Percentiles rank a stretch among this genome's conserved stretches.
Conservation (phyloP, 176 grass and related monocot genomes). For the Saccharum spontaneum region DNA sequence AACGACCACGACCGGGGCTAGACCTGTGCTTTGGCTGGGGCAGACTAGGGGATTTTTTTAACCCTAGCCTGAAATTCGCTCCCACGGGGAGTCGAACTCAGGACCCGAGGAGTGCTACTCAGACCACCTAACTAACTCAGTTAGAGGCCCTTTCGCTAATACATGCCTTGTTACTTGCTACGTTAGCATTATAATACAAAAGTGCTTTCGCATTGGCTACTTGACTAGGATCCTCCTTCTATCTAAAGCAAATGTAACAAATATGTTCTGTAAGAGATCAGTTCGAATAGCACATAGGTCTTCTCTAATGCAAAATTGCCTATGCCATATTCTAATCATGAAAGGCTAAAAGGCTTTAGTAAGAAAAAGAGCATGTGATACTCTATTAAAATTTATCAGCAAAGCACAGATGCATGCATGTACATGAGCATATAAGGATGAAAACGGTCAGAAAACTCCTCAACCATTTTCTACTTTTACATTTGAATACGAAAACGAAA, state of each 20-base stretch:
- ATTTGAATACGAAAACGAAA: no score
- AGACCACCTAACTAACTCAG: background rate
- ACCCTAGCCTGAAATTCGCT: background rate
- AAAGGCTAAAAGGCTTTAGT: background rate
- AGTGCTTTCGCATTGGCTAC: background rate
- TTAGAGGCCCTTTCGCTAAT: background rate
- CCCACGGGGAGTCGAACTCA: background rate
- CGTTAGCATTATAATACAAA: background rate
- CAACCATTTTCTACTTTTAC: no score
- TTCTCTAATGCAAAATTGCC: background rate
- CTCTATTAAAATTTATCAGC: background rate
- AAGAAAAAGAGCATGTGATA: constrained; percentile 1
- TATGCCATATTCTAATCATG: background rate
- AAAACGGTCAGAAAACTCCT: no score
- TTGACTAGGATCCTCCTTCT: background rate
- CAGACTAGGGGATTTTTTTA: background rate
- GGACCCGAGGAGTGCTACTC: background rate
- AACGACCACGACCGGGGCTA: background rate
- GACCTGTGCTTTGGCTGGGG: background rate
- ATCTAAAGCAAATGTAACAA: constrained; percentile 15
- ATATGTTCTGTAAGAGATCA: background rate
- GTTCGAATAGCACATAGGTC: background rate
- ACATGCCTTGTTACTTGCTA: constrained; percentile 7
- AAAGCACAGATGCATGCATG: background rate
- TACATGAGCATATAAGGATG: no score